Evolutionary conservation across 805 yeast species (phyloP).

Genomic region (Yarrowia keelungensis): DNA sequence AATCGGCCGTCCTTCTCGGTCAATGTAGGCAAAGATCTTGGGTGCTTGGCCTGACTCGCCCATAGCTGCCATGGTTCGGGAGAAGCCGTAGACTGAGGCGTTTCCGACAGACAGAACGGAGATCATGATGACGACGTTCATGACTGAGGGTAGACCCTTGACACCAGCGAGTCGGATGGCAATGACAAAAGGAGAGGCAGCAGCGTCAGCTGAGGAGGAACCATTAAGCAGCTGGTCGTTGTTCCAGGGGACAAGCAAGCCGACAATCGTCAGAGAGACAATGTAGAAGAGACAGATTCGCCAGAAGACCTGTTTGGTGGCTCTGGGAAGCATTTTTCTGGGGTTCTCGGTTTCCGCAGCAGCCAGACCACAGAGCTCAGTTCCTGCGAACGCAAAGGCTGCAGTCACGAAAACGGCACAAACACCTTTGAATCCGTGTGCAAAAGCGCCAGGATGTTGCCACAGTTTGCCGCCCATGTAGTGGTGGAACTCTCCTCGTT

Average conservation of each 20-base stretch:
- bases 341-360: constrained; percentile 23
- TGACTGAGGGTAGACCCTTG: constrained; percentile 18
- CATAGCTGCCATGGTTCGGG: constrained; percentile 69
- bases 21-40: constrained; percentile 62
- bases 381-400: constrained; percentile 71
- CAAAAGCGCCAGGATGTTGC: constrained; percentile 68
- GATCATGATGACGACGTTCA: constrained; percentile 18
- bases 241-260: constrained; percentile 69
- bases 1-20: constrained; percentile 71
- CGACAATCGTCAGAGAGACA: constrained; percentile 58
- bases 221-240: constrained; percentile 56
- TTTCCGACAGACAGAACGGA: constrained; percentile 72
- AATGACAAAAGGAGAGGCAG: constrained; percentile 76
- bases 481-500: constrained; percentile 51
- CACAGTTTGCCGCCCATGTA: constrained; percentile 62
- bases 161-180: constrained; percentile 12
- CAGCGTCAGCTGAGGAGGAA: constrained; percentile 61
- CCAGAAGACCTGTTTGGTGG: constrained; percentile 35
- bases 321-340: constrained; percentile 20
- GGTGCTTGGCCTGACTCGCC: constrained; percentile 72
- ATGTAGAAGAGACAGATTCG: constrained; percentile 57
- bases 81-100: constrained; percentile 69
- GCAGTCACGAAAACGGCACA: constrained; percentile 70
- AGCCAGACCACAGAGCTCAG: constrained; percentile 54
- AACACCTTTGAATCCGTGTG: constrained; percentile 67